Percentiles rank a stretch among this genome's conserved stretches.
Evolutionary conservation across 2,329 filamentous ascomycete genomes (phyloP).

Genomic region (Aureobasidium leucospermi): DNA sequence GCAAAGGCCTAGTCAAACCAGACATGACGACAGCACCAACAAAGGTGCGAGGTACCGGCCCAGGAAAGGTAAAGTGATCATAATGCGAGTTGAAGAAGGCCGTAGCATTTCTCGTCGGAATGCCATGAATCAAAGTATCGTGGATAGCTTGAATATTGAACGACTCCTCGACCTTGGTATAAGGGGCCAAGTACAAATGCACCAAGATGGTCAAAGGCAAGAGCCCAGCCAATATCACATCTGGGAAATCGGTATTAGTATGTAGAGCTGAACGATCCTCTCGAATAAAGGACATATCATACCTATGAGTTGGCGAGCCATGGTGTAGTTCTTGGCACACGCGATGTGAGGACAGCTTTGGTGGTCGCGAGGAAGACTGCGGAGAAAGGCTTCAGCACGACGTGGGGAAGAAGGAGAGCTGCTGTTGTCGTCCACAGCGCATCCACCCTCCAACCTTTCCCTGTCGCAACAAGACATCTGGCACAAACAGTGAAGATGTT

Average conservation of each 20-base stretch:
- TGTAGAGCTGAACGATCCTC: background rate
- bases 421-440: background rate
- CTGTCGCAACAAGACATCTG: background rate
- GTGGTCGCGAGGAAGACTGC: background rate
- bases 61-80: constrained; percentile 86
- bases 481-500: constrained; percentile 48
- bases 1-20: constrained; percentile 60
- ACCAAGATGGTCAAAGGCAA: constrained; percentile 23
- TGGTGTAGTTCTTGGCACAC: constrained; percentile 2
- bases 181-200: constrained; percentile 53
- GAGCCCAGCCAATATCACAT: background rate
- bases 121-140: constrained; percentile 77
- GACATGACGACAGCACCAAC: constrained; percentile 72
- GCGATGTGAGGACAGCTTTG: background rate
- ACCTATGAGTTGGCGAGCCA: background rate
- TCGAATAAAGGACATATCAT: background rate
- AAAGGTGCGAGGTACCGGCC: constrained; percentile 86
- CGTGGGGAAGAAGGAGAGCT: background rate
- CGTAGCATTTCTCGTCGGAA: constrained; percentile 29
- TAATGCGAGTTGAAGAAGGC: constrained; percentile 50
- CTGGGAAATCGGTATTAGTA: background rate
- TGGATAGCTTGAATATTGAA: constrained; percentile 95
- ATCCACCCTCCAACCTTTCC: background rate
- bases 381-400: background rate
- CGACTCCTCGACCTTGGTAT: constrained; percentile 97